Conservation (phyloP, 306 rosid species). For the Glycine latifolia region DNA sequence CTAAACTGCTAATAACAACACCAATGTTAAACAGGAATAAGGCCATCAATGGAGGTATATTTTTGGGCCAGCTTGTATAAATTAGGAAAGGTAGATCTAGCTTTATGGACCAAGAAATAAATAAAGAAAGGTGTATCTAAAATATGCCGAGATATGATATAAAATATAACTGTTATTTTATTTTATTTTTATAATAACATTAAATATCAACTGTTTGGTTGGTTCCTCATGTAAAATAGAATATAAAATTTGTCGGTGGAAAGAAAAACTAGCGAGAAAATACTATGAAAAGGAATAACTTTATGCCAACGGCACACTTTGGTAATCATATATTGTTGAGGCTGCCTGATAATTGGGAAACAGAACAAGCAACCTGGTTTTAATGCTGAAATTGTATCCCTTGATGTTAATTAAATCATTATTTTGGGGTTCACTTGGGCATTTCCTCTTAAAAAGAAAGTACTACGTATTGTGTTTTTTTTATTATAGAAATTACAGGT, state of each 20-base stretch:
- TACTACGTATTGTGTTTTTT: neutral
- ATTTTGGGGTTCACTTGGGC: neutral
- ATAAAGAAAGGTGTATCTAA: neutral
- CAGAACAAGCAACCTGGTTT: conserved; percentile 28
- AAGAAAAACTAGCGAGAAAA: neutral
- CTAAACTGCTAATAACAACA: no score
- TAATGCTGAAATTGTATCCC: conserved; percentile 19
- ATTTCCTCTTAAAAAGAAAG: neutral
- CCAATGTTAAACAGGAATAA: neutral
- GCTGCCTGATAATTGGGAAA: conserved; percentile 17
- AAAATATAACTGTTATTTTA: no score
- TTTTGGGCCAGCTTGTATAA: neutral
- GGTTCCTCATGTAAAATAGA: neutral
- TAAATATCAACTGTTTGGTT: neutral
- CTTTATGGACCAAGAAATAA: neutral
- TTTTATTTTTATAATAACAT: no score
- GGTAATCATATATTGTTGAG: neutral
- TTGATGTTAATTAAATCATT: neutral
- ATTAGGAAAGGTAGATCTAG: neutral
- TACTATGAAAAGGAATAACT: neutral
- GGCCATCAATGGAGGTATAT: neutral
- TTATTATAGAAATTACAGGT: neutral
- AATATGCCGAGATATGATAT: neutral
- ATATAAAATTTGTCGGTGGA: neutral
- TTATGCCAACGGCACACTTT: neutral